Base-by-base conservation (phyloP, 352 stramenopile genomes). In the Aphanomyces cochlioides region DNA sequence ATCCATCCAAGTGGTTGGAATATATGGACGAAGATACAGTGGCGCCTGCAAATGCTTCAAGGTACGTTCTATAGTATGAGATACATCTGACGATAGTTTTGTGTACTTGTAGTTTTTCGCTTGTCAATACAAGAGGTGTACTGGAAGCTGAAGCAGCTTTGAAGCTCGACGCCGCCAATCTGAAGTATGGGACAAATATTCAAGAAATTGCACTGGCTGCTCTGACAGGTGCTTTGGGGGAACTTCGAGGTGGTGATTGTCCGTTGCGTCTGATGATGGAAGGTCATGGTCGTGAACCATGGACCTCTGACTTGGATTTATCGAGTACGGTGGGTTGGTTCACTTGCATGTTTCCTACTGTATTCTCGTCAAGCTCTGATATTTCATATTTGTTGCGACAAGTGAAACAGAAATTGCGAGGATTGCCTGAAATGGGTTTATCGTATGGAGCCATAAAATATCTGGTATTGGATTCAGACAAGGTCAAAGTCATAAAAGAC, bases 371-470 rank as follows among this genome's bases (percentile, higher is more conserved):
- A 12, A 36, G 8, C 17, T 19, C 8, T 10, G 36, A 58, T 3
- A 19, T 58, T 58, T 19, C 50, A 19, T 13, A 8, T 21, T 36
- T 58, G 15, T 1, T 58, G 8, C 3, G 50, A 2, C 50, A 58
- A 58, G 50, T 58, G 17, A 58, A 58, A 36, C 15, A 58, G 36
- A 58, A 58, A 19, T 21, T 58, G 15, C 50, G 50, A 2, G 50
- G 50, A 7, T 17, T 58, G 2, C 50, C 50, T 12, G 50, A 58
- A 36, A 58, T 3, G 15, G 50, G 50, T 19, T 36, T 58, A 28
- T 58, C 50, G 19, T 58, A 58, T 36, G 50, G 50, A 8, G 50
- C 50, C 17, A 58, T 58, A 17, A 58, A 58, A 36, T 58, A 58
- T 21, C 17, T 58, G 8, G 7, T 36, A 1, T 3, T 3, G 1